Evolutionary conservation across 2,329 filamentous ascomycete species (phyloP).

Genomic region (Cephalotrichum gorgonifer): DNA sequence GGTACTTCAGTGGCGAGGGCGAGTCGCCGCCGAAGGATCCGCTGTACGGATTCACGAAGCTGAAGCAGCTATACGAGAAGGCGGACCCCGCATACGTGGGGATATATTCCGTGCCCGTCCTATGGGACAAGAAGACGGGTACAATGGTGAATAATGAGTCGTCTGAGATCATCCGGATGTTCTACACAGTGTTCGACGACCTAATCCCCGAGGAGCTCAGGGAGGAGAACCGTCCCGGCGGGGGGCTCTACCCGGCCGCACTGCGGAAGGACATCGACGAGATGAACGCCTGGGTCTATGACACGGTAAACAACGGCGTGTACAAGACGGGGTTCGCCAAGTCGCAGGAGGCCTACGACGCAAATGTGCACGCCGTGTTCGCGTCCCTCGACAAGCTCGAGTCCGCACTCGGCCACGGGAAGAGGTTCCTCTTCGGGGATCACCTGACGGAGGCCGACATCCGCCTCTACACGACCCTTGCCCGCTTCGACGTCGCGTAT

Average conservation of each 20-base stretch:
- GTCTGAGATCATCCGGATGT: constrained; percentile 74
- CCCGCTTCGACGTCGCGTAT: constrained; percentile 60
- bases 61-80: constrained; percentile 62
- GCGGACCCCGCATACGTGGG: constrained; percentile 57
- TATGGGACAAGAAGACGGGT: constrained; percentile 59
- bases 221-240: constrained; percentile 35
- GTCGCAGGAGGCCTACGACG: constrained; percentile 55
- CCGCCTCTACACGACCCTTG: constrained; percentile 54
- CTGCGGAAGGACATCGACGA: constrained; percentile 49
- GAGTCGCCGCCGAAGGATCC: constrained; percentile 43
- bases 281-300: constrained; percentile 59
- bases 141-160: constrained; percentile 77
- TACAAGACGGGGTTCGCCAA: constrained; percentile 54
- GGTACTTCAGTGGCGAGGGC: constrained; percentile 39
- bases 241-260: constrained; percentile 46
- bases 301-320: constrained; percentile 36
- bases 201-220: constrained; percentile 40
- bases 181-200: constrained; percentile 64
- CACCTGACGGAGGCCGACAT: constrained; percentile 60
- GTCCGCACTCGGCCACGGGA: constrained; percentile 31
- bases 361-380: constrained; percentile 50
- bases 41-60: constrained; percentile 53
- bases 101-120: constrained; percentile 63
- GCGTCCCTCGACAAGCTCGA: constrained; percentile 55
- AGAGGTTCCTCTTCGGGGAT: constrained; percentile 53